These are phyloP conservation scores for Cyberlindnera mrakii DNA, from an alignment of 805 yeast genomes.

Conservation along the genomic window DNA sequence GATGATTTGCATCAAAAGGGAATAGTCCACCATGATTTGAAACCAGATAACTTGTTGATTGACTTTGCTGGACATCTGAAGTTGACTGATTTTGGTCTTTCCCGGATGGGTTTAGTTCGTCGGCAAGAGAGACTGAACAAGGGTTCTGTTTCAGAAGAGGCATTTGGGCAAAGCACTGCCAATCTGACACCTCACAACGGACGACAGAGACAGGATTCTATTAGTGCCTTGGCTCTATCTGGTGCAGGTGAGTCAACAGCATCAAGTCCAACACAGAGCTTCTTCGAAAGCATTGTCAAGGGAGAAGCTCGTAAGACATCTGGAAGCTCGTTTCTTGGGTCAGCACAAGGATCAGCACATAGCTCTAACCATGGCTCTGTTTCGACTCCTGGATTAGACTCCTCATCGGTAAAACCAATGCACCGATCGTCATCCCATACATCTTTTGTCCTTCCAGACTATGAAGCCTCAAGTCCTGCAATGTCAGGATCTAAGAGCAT, in stretches of 20 bases:
- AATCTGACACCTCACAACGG: constrained; percentile 4
- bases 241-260: constrained; percentile 15
- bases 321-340: background rate
- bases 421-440: constrained; percentile 49
- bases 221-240: constrained; percentile 16
- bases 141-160: constrained; percentile 17
- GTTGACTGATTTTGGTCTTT: constrained; percentile 90
- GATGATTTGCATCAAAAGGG: constrained; percentile 84
- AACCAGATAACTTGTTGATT: constrained; percentile 89
- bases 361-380: constrained; percentile 4
- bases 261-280: constrained; percentile 25
- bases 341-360: background rate
- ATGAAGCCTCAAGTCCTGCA: constrained; percentile 27
- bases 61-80: constrained; percentile 86
- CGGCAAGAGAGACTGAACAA: constrained; percentile 50
- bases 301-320: constrained; percentile 11
- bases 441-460: constrained; percentile 50
- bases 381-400: constrained; percentile 23
- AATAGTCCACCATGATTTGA: constrained; percentile 89
- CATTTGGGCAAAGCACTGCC: constrained; percentile 13
- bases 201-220: constrained; percentile 18
- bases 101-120: constrained; percentile 81
- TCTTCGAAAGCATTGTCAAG: constrained; percentile 24
- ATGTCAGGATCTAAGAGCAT: constrained; percentile 29
- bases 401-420: constrained; percentile 45